phyloP scores from a whole-genome alignment of 2,329 filamentous ascomycete genomes.

The Pezicula neosporulosa region DNA sequence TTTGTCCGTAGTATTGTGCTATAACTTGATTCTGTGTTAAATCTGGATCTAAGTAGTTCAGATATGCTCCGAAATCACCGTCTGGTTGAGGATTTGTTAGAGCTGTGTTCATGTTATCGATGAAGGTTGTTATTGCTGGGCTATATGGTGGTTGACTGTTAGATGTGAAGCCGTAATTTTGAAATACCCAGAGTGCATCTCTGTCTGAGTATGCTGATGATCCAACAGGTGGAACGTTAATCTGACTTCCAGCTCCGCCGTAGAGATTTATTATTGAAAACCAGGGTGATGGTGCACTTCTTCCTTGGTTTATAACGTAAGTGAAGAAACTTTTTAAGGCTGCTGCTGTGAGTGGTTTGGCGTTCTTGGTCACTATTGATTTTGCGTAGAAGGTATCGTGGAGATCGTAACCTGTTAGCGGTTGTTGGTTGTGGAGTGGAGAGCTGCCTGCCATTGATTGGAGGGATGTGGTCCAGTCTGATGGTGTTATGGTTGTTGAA shows the following conservation, averaged over 20 bases:
- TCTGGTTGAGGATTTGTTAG: conserved; percentile 10
- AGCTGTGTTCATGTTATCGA: conserved; percentile 10
- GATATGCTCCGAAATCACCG: conserved; percentile 9
- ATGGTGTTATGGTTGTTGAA: conserved; percentile 17
- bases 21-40: background rate
- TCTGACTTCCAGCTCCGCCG: conserved; percentile 7
- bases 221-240: conserved; percentile 4
- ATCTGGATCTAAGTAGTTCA: conserved; percentile 9
- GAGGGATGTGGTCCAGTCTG: conserved; percentile 31
- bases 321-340: conserved; percentile 5
- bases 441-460: conserved; percentile 3
- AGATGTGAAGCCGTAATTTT: conserved; percentile 8
- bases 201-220: conserved; percentile 8
- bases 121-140: background rate
- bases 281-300: conserved; percentile 2
- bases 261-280: conserved; percentile 9
- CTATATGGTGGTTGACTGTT: conserved; percentile 2
- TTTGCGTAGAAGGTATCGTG: conserved; percentile 15
- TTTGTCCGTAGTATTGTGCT: conserved; percentile 1
- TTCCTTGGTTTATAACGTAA: conserved; percentile 5
- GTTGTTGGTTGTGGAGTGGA: conserved; percentile 23
- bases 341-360: conserved; percentile 4
- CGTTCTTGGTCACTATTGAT: conserved; percentile 10
- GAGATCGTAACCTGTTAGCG: conserved; percentile 33
- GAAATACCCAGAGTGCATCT: conserved; percentile 11